Evolutionary conservation across 768 basidiomycete genomes (phyloP), one percentile per base, ranked within the genome.

Genomic region (Tulasnella sp.): DNA sequence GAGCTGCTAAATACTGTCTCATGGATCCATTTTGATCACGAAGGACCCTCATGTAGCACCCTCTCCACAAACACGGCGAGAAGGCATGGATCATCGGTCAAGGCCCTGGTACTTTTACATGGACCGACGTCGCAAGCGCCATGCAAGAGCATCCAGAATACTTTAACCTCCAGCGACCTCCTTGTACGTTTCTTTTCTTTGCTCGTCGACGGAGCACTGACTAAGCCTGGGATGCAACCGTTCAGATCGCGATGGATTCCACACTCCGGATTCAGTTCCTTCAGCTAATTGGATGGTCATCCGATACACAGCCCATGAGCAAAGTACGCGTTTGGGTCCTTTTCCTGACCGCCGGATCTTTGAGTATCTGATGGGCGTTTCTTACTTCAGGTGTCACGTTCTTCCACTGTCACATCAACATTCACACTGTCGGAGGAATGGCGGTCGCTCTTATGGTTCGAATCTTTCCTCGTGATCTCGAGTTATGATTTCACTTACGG

Each of bases 351-450:
- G 61, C 26, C 32, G 29, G 16, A 32, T 67, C 61, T 3, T 32
- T 16, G 15, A 7, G 26, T 29, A 29, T 26, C 32, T 67, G 61
- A 67, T 32, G 9, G 32, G 23, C 29, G 61, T 67, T 35, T 67
- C 16, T 11, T 29, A 16, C 3, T 35, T 35, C 37, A 46, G 74
- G 48, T 51, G 74, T 48, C 48, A 75, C 46, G 23, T 75, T 75
- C 75, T 69, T 77, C 40, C 55, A 77, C 75, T 61, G 75, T 35
- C 75, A 77, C 35, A 77, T 77, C 39, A 77, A 77, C 55, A 77
- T 69, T 77, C 75, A 70, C n/a, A 61, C 37, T n/a, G 6, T 69
- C 32, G 75, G 75, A 23, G 67, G 75, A n/a, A 77, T 77, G 67
- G 75, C 75, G 16, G 75, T 77, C 26, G 75, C 67, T 23, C 75